Percentiles rank a stretch among this genome's conserved stretches.
Evolutionary conservation across 2,329 filamentous ascomycete species (phyloP).

Genomic region (Ascochyta clinopodiicola): DNA sequence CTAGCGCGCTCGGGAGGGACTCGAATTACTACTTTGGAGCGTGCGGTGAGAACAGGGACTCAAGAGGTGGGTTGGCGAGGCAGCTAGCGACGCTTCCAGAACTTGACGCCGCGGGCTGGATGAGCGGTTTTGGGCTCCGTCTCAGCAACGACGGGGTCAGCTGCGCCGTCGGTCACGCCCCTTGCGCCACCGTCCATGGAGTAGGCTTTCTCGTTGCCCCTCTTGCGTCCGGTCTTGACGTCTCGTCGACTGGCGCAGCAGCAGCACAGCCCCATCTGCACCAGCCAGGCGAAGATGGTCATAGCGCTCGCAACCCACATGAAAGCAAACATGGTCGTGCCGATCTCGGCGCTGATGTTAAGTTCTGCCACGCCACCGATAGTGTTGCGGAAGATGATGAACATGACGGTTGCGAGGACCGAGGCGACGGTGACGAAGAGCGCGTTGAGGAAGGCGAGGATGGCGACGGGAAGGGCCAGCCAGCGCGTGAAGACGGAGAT

Average conservation of each 20-base stretch:
- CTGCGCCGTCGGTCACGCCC: conserved; percentile 3
- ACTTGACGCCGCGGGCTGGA: conserved; percentile 15
- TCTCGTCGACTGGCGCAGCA: conserved; percentile 70
- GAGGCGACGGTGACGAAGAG: conserved; percentile 73
- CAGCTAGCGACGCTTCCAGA: conserved; percentile 19
- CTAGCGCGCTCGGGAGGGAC: background rate
- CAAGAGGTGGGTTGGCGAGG: background rate
- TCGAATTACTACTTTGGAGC: conserved; percentile 3
- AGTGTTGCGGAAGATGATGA: conserved; percentile 79
- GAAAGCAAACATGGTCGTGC: conserved; percentile 78
- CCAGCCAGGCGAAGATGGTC: conserved; percentile 69
- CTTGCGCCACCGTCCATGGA: conserved; percentile 21
- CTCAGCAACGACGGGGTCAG: conserved; percentile 1
- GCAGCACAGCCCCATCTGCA: conserved; percentile 80
- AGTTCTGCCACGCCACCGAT: conserved; percentile 73
- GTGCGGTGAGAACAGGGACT: background rate
- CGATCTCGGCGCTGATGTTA: conserved; percentile 76
- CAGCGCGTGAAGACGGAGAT: conserved; percentile 60
- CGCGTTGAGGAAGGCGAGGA: conserved; percentile 71
- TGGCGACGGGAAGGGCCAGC: conserved; percentile 69
- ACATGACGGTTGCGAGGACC: conserved; percentile 82
- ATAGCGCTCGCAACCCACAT: conserved; percentile 84
- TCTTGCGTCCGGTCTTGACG: conserved; percentile 57
- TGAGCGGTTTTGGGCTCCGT: conserved; percentile 5
- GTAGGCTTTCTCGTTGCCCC: conserved; percentile 49